phyloP scores from a whole-genome alignment of 1,284 basidiomycete species.

The Ceratobasidium sp. region DNA sequence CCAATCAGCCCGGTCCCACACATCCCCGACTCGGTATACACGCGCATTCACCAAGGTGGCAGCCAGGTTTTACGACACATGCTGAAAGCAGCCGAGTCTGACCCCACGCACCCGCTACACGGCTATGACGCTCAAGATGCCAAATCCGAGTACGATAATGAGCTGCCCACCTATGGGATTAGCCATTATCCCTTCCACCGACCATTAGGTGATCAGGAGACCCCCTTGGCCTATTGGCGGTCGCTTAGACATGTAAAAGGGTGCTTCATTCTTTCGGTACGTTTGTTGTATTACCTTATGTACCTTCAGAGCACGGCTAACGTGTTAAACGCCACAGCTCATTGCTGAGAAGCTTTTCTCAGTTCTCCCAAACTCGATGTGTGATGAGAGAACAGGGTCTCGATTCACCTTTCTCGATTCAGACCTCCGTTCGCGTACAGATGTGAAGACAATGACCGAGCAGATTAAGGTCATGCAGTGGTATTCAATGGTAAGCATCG shows the following conservation, averaged over 20 bases:
- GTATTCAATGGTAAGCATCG: background rate
- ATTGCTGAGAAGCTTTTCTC: background rate
- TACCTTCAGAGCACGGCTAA: background rate
- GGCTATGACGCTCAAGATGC: conserved; percentile 14
- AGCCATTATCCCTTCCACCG: conserved; percentile 6
- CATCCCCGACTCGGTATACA: conserved; percentile 5
- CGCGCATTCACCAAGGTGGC: background rate
- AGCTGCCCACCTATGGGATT: background rate
- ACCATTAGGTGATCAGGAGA: background rate
- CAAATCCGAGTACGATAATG: background rate
- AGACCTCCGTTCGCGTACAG: conserved; percentile 1
- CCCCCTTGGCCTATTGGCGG: conserved; percentile 12
- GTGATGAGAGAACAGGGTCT: conserved; percentile 8
- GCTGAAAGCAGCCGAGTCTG: conserved; percentile 7
- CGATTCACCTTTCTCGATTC: conserved; percentile 1
- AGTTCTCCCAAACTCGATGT: conserved; percentile 18
- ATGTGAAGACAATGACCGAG: conserved; percentile 4
- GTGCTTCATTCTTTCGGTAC: background rate
- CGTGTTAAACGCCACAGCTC: background rate
- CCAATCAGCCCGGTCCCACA: background rate
- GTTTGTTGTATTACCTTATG: background rate
- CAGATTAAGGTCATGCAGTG: conserved; percentile 8
- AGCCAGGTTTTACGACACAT: background rate
- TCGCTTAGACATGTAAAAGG: background rate
- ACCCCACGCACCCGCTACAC: background rate